phyloP scores from a whole-genome alignment of 2,329 filamentous ascomycete species.

The Zymoseptoria passerinii region DNA sequence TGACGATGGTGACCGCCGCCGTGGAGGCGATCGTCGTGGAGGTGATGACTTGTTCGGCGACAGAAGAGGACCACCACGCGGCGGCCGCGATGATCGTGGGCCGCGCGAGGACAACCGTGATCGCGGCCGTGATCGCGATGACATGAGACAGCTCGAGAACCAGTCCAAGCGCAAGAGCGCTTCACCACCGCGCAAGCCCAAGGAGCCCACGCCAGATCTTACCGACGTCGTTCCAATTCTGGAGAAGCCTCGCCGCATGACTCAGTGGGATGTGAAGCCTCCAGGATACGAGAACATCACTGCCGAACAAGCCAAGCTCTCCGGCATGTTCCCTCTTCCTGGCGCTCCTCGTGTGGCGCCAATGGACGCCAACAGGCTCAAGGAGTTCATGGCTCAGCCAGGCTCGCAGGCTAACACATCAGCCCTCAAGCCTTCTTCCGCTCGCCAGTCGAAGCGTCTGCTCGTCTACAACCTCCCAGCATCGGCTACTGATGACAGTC shows the following conservation, averaged over 20 bases:
- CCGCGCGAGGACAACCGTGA: conserved; percentile 30
- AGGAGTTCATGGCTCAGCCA: conserved; percentile 92
- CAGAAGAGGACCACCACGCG: conserved; percentile 20
- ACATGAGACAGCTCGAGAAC: conserved; percentile 28
- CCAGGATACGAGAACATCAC: conserved; percentile 97
- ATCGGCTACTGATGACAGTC: conserved; percentile 62
- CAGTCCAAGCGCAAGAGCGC: conserved; percentile 57
- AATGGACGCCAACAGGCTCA: conserved; percentile 87
- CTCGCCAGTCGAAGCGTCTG: conserved; percentile 86
- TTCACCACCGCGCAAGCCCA: conserved; percentile 75
- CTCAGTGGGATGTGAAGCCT: conserved; percentile 99
- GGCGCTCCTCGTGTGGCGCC: conserved; percentile 90
- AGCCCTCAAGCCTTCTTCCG: conserved; percentile 85
- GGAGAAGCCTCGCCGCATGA: conserved; percentile 83
- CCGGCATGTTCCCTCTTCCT: conserved; percentile 95
- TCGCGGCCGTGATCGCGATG: conserved; percentile 31
- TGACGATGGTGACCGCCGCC: conserved; percentile 45
- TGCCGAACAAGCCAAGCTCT: conserved; percentile 95
- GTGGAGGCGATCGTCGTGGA: conserved; percentile 39
- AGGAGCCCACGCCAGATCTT: conserved; percentile 91
- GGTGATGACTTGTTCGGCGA: conserved; percentile 30
- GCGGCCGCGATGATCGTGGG: conserved; percentile 39
- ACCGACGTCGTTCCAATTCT: conserved; percentile 75
- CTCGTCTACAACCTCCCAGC: conserved; percentile 75
- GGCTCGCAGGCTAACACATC: conserved; percentile 61